phyloP scores from a whole-genome alignment of 371 early-diverging fungal genomes.

The Massospora cicadina region DNA sequence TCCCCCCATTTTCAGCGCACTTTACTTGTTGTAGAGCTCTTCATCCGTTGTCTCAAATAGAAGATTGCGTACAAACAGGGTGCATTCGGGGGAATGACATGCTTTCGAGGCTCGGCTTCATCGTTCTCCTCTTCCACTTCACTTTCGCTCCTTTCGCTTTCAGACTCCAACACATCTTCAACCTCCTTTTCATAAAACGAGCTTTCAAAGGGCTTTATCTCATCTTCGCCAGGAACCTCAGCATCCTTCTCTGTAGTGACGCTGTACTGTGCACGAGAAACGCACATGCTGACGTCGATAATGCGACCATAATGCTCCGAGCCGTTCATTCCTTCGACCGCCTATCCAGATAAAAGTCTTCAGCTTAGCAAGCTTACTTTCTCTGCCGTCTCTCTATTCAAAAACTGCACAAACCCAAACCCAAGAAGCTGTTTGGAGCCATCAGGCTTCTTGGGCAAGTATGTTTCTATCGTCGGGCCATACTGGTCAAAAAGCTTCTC shows the following conservation, averaged over 20 bases:
- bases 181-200: constrained; percentile 15
- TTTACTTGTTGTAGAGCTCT: constrained; percentile 49
- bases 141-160: constrained; percentile 17
- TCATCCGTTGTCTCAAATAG: constrained; percentile 76
- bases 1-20: constrained; percentile 11
- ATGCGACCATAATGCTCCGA: constrained; percentile 42
- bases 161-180: constrained; percentile 17
- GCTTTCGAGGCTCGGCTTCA: constrained; percentile 21
- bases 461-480: constrained; percentile 43
- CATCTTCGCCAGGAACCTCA: constrained; percentile 18
- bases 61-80: constrained; percentile 82
- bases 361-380: constrained; percentile 16
- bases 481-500: constrained; percentile 29
- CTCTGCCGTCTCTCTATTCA: constrained; percentile 38
- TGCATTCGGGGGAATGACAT: constrained; percentile 27
- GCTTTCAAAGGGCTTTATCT: constrained; percentile 18
- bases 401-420: constrained; percentile 79
- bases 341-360: constrained; percentile 19
- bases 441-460: constrained; percentile 54
- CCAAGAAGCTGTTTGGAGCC: constrained; percentile 52
- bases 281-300: constrained; percentile 71
- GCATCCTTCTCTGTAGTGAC: constrained; percentile 17
- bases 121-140: constrained; percentile 21
- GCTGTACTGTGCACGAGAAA: constrained; percentile 50
- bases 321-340: constrained; percentile 58